A percentile compares a stretch with the other conserved stretches of the same genome.
Conservation (phyloP, 2,329 filamentous ascomycete genomes). For the Colletotrichum tofieldiae region DNA sequence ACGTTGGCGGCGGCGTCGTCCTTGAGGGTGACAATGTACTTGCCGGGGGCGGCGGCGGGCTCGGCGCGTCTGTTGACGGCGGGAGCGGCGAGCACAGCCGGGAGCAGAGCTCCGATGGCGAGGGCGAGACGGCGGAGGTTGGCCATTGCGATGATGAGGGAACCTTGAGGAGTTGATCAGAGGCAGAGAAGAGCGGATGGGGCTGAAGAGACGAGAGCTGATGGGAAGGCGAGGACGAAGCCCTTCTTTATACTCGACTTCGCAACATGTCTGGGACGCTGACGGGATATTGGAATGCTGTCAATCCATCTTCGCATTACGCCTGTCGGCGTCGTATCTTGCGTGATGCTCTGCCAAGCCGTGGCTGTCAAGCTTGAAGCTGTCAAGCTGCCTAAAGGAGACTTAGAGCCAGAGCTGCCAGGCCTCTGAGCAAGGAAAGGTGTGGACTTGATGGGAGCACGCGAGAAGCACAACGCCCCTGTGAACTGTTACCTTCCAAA, state of each 20-base stretch:
- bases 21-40: conserved; percentile 65
- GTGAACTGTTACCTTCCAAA: background rate
- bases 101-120: conserved; percentile 52
- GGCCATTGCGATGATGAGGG: conserved; percentile 46
- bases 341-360: conserved; percentile 39
- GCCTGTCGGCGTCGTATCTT: conserved; percentile 37
- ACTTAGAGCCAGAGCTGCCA: conserved; percentile 13
- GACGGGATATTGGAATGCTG: background rate
- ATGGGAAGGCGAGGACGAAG: background rate
- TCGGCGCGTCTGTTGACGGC: conserved; percentile 50
- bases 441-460: conserved; percentile 24
- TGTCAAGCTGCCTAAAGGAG: conserved; percentile 41
- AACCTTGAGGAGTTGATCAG: conserved; percentile 12
- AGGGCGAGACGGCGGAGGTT: conserved; percentile 51
- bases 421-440: conserved; percentile 24
- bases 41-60: conserved; percentile 54
- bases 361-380: conserved; percentile 18
- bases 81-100: conserved; percentile 45
- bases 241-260: conserved; percentile 33
- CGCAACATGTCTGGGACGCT: conserved; percentile 1
- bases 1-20: conserved; percentile 49
- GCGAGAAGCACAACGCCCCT: background rate
- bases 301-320: conserved; percentile 11
- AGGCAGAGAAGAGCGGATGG: conserved; percentile 17
- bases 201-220: conserved; percentile 19